Conservation (phyloP, 306 rosid genomes). For the Citrullus colocynthis region DNA sequence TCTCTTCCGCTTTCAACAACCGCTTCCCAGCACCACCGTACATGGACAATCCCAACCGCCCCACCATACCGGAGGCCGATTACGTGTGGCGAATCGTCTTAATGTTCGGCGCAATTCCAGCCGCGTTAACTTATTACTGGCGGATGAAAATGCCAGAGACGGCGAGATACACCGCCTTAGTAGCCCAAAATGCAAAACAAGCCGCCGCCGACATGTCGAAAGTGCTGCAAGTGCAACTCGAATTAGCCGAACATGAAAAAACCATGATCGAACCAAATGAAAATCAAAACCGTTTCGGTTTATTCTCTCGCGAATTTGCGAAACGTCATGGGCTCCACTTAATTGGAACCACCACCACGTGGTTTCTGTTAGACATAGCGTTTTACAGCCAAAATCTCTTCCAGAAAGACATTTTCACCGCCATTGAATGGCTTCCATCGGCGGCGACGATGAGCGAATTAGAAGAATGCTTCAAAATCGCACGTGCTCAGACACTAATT, state of each 20-base stretch:
- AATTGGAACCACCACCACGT: neutral
- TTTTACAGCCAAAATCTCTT: conserved; percentile 12
- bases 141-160: conserved; percentile 20
- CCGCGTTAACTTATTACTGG: conserved; percentile 9
- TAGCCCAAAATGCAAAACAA: conserved; percentile 14
- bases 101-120: conserved; percentile 14
- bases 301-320: conserved; percentile 4
- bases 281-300: neutral
- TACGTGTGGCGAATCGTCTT: conserved; percentile 14
- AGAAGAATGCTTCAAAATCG: conserved; percentile 12
- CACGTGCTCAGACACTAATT: conserved; percentile 3
- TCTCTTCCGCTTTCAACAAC: neutral
- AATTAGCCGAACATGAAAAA: neutral
- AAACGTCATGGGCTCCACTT: conserved; percentile 10
- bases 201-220: conserved; percentile 12
- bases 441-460: neutral
- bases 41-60: neutral
- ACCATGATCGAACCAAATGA: neutral
- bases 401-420: conserved; percentile 6
- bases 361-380: conserved; percentile 10
- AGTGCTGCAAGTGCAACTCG: conserved; percentile 9
- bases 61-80: conserved; percentile 6
- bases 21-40: neutral
- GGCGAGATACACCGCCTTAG: conserved; percentile 14
- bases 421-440: conserved; percentile 6